Conservation (phyloP, 73 alveolate genomes). For the Blepharisma japonicum region DNA sequence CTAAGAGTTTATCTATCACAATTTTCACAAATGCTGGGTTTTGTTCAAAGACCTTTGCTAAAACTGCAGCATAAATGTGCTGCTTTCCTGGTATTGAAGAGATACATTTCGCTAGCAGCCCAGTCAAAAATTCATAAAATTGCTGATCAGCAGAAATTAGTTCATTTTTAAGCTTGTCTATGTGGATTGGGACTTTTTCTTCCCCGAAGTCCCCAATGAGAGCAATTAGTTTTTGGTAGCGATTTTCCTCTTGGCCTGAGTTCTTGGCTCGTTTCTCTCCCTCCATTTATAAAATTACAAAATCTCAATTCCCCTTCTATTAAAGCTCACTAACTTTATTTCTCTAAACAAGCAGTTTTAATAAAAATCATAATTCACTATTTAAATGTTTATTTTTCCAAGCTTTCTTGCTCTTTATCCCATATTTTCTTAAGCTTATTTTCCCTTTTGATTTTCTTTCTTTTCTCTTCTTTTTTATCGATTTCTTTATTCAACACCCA, state of each 20-base stretch:
- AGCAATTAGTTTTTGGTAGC: conserved; percentile 20
- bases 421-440: no score
- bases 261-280: conserved; percentile 21
- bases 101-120: background rate
- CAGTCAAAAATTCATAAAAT: background rate
- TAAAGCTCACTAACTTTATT: no score
- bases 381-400: no score
- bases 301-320: no score
- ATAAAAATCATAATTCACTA: no score
- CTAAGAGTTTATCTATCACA: background rate
- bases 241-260: conserved; percentile 6
- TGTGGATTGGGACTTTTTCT: background rate
- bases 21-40: background rate
- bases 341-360: no score
- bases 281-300: conserved; percentile 10
- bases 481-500: no score
- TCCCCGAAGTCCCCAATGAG: conserved; percentile 28
- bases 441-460: no score
- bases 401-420: no score
- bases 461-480: no score
- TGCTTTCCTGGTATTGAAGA: conserved; percentile 22
- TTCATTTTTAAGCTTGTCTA: conserved; percentile 8
- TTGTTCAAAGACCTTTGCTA: background rate
- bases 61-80: conserved; percentile 1
- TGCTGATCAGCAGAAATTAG: background rate